Percentiles rank a stretch among this genome's conserved stretches.
These are phyloP conservation scores for Rasamsonia emersonii DNA, from an alignment of 2,329 filamentous ascomycete genomes.

Conservation along the genomic window DNA sequence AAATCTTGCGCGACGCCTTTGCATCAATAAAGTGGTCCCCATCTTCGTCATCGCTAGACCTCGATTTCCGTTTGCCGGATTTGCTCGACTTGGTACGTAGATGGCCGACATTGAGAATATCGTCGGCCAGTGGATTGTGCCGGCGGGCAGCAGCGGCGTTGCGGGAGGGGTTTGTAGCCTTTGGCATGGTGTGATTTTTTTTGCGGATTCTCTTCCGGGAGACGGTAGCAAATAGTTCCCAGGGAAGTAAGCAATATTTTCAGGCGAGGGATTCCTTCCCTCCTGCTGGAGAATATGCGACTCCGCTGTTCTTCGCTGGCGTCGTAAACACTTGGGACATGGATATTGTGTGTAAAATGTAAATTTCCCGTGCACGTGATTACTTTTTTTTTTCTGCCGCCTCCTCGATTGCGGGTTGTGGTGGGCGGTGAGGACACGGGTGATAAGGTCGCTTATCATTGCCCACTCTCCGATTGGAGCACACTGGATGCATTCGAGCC, in stretches of 20 bases:
- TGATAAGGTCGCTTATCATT: no score
- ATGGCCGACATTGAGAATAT: slow-evolving; percentile 62
- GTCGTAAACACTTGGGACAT: slow-evolving; percentile 6
- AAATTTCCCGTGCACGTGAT: no score
- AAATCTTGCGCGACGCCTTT: slow-evolving; percentile 77
- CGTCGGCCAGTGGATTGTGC: slow-evolving; percentile 87
- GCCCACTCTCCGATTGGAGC: no score
- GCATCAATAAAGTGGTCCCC: slow-evolving; percentile 73
- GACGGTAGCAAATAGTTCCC: no score
- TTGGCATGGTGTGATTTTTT: slow-evolving; percentile 78
- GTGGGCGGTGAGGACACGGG: no score
- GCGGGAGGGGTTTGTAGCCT: slow-evolving; percentile 53
- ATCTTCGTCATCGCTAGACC: slow-evolving; percentile 46
- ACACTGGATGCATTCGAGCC: no score
- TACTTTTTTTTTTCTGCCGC: no score
- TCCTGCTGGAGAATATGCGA: slow-evolving; percentile 2
- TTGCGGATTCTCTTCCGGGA: slow-evolving; percentile 1
- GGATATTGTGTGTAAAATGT: no score
- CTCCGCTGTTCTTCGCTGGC: not conserved
- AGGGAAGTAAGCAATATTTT: not conserved
- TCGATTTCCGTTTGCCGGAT: slow-evolving; percentile 58
- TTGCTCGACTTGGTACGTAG: slow-evolving; percentile 64
- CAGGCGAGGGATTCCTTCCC: slow-evolving; percentile 3
- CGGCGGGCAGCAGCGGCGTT: slow-evolving; percentile 52
- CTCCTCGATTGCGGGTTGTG: no score